Base-by-base conservation (phyloP, 2,329 filamentous ascomycete genomes). In the Macroventuria anomochaeta region DNA sequence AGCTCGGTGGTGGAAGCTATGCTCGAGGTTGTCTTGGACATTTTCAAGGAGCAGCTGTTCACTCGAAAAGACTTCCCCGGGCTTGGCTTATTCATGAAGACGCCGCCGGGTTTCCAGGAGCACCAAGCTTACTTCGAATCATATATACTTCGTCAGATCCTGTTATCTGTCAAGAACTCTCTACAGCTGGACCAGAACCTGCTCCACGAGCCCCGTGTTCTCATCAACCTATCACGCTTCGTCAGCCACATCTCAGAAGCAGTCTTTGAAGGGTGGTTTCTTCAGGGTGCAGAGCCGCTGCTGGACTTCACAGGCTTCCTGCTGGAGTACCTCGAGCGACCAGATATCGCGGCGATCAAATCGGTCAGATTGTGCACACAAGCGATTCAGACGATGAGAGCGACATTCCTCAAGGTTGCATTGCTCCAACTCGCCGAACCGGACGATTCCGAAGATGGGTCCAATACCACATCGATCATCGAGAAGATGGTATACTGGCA, bases 111-210 rank as follows among this genome's bases (percentile, higher is more conserved):
- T 0, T 96, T 96, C 67, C 86, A 93, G 62, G 95, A 97, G 70
- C 92, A 97, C 63, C 93, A 97, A 67, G 91, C 92, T 0, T 96
- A 93, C 71, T 97, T 99, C 62, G 91, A 96, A 69, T 96, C 95
- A 0, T 97, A 93, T 69, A 79, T 97, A 3, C 79, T 97, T 17
- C 85, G 87, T 23, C 88, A 88, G 59, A 86, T 90, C 0, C 83
- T 97, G 38, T 83, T 86, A 3, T 85, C 89, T 25, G 77, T 96
- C 13, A 84, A 85, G 28, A 89, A 84, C 52, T 81, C 85, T 18
- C 81, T 97, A 7, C 85, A 90, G 55, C 76, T 88, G 2, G 85
- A 93, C 59, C 86, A 90, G 65, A 86, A 87, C 49, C 77, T 88
- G 0, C 80, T 97, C 1, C 84, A 85, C 50, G 93, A 97, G 69